Evolutionary conservation across 108 stramenopile genomes (phyloP), one percentile per base, ranked within the genome.

Genomic region (Schizochytrium sp.): DNA sequence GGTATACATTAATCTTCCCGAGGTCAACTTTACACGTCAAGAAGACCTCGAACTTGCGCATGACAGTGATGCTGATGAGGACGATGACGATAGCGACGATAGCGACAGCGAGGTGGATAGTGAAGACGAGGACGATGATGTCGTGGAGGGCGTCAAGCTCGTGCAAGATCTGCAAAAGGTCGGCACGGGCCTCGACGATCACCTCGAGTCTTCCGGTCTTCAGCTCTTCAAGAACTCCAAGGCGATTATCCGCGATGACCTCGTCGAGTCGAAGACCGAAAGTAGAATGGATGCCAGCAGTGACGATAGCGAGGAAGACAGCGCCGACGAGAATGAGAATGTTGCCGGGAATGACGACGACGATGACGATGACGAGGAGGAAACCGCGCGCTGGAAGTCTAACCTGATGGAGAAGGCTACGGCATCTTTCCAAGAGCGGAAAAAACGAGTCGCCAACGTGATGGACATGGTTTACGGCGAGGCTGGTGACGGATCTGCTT

Each of bases 1-100:
- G 25, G 95, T 98, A 53, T 99, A 98, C 94, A 98, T 99, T 90
- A 97, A 99, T 90, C 94, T 99, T 76, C 95, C 96, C 57, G 89
- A 93, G 76, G 95, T 90, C 8, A 95, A 96, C 90, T 98, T 97
- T 89, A 96, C 97, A 10, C 95, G 96, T 71, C 95, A 93, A 72
- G 95, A 95, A 60, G 93, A 95, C 88, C 89, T 98, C 14, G 92
- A 90, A 63, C 60, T 92, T 18, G 71, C 28, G 58, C 83, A 19
- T 57, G 88, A 43, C 58, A 88, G 18, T 25, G 69, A 48, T 5
- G 34, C 8, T 3, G 89, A 87, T 5, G 89, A 90, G 28, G 92
- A 90, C n/a, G 90, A 92, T 58, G 92, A 90, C 5, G 94, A 93
- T 16, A 91, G 60, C 18, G 93, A 91, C 14, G 90, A 89, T 4